phyloP scores from a whole-genome alignment of 176 grass and related monocot genomes.

The Cenchrus purpureus region DNA sequence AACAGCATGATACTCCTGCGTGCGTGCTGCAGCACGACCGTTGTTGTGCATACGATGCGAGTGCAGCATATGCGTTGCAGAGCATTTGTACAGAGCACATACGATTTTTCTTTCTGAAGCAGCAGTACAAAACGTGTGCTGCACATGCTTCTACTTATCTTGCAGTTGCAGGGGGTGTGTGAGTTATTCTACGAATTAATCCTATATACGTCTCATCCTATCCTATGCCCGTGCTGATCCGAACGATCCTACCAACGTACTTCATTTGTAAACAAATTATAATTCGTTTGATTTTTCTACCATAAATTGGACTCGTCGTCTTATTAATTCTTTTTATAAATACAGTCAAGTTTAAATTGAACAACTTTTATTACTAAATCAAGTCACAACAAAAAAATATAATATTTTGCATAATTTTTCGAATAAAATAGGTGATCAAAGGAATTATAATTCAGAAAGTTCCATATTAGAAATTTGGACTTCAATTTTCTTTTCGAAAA shows the following conservation, averaged over 20 bases:
- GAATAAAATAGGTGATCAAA: no score
- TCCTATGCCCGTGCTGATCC: background rate
- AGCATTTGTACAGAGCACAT: background rate
- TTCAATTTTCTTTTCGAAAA: no score
- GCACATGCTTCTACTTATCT: background rate
- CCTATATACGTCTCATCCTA: background rate
- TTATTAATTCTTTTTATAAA: no score
- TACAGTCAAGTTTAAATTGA: no score
- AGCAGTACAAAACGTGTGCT: background rate
- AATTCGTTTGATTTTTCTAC: no score
- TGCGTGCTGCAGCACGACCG: background rate
- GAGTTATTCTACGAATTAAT: background rate
- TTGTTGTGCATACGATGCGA: background rate
- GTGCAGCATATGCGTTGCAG: background rate
- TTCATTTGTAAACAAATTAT: no score
- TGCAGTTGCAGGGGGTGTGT: background rate
- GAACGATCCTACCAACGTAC: background rate
- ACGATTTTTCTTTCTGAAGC: background rate
- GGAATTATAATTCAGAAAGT: no score
- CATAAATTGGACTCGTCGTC: no score
- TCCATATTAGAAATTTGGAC: no score
- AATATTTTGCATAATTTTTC: no score
- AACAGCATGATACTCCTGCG: background rate
- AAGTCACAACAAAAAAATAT: no score
- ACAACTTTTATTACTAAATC: no score